Base-by-base conservation (phyloP, 495 filamentous ascomycete genomes). In the Talaromyces nanjingensis region DNA sequence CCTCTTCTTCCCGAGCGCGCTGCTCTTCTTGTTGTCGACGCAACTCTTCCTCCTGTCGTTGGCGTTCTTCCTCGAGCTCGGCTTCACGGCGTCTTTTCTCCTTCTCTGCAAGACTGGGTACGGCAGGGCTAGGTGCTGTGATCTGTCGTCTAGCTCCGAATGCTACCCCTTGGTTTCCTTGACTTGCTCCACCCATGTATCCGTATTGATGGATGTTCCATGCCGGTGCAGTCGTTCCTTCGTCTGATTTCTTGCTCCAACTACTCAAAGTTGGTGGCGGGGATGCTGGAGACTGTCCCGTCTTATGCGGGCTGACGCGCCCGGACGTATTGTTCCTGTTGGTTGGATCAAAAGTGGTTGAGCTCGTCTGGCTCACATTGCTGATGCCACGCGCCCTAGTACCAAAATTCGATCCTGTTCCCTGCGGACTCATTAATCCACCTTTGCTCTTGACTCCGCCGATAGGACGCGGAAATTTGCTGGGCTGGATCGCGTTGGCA, bases 141-240 rank as follows among this genome's bases (percentile, higher is more conserved):
- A 99, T 98, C 75, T 99, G 96, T 52, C 96, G 83, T 64, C 92
- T 84, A 24, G 86, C 90, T 59, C 96, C 96, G 72, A 97, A 99
- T 6, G 89, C 84, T 65, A 99, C 88, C 20, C 96, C 96, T 65
- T 97, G 86, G 70, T 96, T 98, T 6, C 90, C 93, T 74, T 99
- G 96, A 68, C 90, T 96, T 7, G 96, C 96, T 31, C 96, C 96
- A 58, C 96, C 96, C 91, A 98, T 94, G 74, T 97, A 98, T 9
- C 94, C 93, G 67, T 98, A 99, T 69, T 99, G 96, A 47, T 93
- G 91, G 64, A 98, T 97, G 70, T 99, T 98, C 96, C 96, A 99
- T 27, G 96, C 96, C 2, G 96, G 96, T 4, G 86, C 76, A 12
- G 93, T 97, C 31, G 79, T 81, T 20, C 84, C 83, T 72, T 97